Percentiles rank a stretch among this genome's conserved stretches.
Conservation (phyloP, 176 grass and related monocot species). For the Oropetium thomaeum region DNA sequence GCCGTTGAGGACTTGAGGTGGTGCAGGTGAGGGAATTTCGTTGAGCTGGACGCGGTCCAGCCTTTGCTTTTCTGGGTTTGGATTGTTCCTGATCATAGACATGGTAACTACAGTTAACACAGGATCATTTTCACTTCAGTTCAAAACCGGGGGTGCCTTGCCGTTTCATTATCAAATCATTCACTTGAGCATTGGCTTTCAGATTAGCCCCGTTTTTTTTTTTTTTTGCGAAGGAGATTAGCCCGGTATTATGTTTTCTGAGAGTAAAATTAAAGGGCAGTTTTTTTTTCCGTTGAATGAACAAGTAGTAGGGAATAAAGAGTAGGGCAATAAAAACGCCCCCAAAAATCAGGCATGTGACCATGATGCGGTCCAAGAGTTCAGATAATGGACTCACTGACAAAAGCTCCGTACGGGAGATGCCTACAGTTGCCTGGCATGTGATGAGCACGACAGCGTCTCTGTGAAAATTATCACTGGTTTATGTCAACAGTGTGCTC, state of each 20-base stretch:
- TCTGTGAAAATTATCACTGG: too few species aligned
- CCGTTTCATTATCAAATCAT: neutral
- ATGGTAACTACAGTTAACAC: neutral
- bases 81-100: neutral
- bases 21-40: neutral
- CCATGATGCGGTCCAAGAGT: constrained; percentile 8
- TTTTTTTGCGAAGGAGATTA: too few species aligned
- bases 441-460: constrained; percentile 5
- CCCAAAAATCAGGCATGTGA: constrained; percentile 14
- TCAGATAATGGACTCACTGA: neutral
- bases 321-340: neutral
- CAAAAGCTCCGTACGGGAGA: constrained; percentile 18
- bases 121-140: neutral
- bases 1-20: constrained; percentile 68
- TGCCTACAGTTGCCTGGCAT: constrained; percentile 24
- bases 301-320: neutral
- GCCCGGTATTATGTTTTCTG: neutral
- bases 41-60: neutral
- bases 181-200: neutral
- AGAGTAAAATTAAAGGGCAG: neutral
- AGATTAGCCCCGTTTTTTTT: neutral
- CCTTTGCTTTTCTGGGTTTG: neutral
- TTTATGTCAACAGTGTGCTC: too few species aligned
- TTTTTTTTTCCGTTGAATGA: neutral
- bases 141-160: neutral